Percentiles rank a stretch among this genome's conserved stretches.
Evolutionary conservation across 441 rosid species (phyloP).

Genomic region (Hura crepitans): DNA sequence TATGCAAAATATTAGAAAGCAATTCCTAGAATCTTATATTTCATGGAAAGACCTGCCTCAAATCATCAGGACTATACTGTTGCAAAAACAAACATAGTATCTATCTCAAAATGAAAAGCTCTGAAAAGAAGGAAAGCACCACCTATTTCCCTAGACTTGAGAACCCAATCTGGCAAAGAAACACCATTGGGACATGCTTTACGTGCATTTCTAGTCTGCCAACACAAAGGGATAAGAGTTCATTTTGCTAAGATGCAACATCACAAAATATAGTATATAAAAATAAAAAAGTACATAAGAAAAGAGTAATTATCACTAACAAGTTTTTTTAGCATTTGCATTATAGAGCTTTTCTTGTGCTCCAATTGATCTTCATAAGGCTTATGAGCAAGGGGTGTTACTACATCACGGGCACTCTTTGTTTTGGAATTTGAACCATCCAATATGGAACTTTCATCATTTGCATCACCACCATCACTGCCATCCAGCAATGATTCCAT

Average conservation of each 20-base stretch:
- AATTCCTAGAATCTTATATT: background rate
- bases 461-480: slow-evolving; percentile 31
- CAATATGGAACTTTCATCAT: slow-evolving; percentile 25
- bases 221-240: slow-evolving; percentile 21
- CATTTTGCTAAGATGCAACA: slow-evolving; percentile 25
- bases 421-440: slow-evolving; percentile 33
- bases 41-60: background rate
- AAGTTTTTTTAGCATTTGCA: slow-evolving; percentile 65
- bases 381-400: slow-evolving; percentile 71
- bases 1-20: background rate
- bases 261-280: background rate
- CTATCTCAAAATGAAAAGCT: background rate
- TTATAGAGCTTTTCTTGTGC: slow-evolving; percentile 55
- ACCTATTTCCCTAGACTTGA: slow-evolving; percentile 81
- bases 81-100: background rate
- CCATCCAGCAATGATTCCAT: slow-evolving; percentile 28
- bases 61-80: background rate
- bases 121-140: slow-evolving; percentile 20
- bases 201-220: slow-evolving; percentile 85
- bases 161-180: slow-evolving; percentile 81
- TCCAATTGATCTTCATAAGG: slow-evolving; percentile 62
- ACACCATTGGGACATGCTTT: slow-evolving; percentile 77
- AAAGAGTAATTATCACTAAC: slow-evolving; percentile 21
- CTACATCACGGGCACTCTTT: slow-evolving; percentile 74
- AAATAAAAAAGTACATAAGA: slow-evolving; percentile 5